phyloP scores from a whole-genome alignment of 1,284 basidiomycete genomes.

The Ustilago xerochloae region DNA sequence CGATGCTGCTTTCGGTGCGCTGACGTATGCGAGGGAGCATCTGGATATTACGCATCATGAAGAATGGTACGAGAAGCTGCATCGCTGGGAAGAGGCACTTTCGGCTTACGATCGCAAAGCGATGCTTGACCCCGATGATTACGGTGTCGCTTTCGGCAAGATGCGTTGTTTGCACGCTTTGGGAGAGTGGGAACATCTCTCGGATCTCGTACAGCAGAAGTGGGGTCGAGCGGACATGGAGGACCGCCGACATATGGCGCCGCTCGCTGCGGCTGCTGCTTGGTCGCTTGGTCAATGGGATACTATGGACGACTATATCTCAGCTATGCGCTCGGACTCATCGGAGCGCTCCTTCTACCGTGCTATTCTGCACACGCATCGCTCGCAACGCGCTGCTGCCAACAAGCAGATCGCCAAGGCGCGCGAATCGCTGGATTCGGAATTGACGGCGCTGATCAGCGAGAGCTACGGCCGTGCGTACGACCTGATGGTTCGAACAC shows the following conservation, averaged over 20 bases:
- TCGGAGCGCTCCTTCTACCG: conserved; percentile 96
- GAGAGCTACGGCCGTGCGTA: conserved; percentile 97
- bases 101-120: conserved; percentile 85
- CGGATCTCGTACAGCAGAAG: conserved; percentile 85
- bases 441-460: conserved; percentile 89
- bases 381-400: conserved; percentile 93
- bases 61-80: conserved; percentile 97
- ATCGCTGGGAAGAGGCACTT: conserved; percentile 95
- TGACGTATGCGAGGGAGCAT: conserved; percentile 65
- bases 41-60: conserved; percentile 86
- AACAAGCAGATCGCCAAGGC: conserved; percentile 90
- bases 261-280: conserved; percentile 94
- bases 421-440: conserved; percentile 91
- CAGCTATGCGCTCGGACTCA: conserved; percentile 91
- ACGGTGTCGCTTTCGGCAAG: conserved; percentile 81
- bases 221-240: conserved; percentile 88
- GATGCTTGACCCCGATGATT: conserved; percentile 71
- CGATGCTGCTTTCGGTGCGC: conserved; percentile 66
- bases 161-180: conserved; percentile 97
- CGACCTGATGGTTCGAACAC: conserved; percentile 92
- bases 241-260: conserved; percentile 89
- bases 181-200: conserved; percentile 95
- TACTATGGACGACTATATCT: conserved; percentile 96
- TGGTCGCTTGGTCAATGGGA: conserved; percentile 99
- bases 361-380: conserved; percentile 93